A percentile compares a stretch with the other conserved stretches of the same genome.
Conservation (phyloP, 352 stramenopile species). For the Proteromonas lacertae region DNA sequence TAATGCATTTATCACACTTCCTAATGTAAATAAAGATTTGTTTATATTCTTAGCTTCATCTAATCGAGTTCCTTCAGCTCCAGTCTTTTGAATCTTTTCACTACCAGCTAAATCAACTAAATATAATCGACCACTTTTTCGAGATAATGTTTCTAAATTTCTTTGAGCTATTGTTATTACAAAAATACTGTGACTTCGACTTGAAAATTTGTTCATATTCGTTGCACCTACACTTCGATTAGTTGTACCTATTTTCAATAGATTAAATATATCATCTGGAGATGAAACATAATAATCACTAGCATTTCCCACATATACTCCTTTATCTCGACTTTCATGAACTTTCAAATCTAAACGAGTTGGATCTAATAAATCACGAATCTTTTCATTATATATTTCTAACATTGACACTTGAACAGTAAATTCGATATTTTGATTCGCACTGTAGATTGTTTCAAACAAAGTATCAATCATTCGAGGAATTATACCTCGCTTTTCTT, state of each 20-base stretch:
- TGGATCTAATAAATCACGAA: constrained; percentile 28
- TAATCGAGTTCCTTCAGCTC: constrained; percentile 30
- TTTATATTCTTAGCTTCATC: constrained; percentile 70
- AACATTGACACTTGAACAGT: constrained; percentile 44
- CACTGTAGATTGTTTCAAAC: constrained; percentile 1
- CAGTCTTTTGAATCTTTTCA: constrained; percentile 45
- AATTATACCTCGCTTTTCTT: constrained; percentile 1
- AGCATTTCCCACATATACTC: constrained; percentile 28
- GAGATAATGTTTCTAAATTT: background rate
- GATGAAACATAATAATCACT: constrained; percentile 24
- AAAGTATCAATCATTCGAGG: constrained; percentile 2
- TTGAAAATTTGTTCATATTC: constrained; percentile 55
- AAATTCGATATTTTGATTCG: constrained; percentile 11
- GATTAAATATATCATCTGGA: constrained; percentile 27
- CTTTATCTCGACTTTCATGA: constrained; percentile 25
- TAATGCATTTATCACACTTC: constrained; percentile 21
- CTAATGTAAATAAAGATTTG: constrained; percentile 24
- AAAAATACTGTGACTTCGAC: constrained; percentile 55
- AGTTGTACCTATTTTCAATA: constrained; percentile 36
- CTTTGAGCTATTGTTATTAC: constrained; percentile 24
- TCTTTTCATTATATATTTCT: constrained; percentile 56
- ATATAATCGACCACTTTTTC: constrained; percentile 9
- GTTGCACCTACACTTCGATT: constrained; percentile 39
- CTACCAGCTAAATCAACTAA: constrained; percentile 15
- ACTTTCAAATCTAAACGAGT: constrained; percentile 12